Base-by-base conservation (phyloP, 805 yeast species). In the Ogataea saltuana region DNA sequence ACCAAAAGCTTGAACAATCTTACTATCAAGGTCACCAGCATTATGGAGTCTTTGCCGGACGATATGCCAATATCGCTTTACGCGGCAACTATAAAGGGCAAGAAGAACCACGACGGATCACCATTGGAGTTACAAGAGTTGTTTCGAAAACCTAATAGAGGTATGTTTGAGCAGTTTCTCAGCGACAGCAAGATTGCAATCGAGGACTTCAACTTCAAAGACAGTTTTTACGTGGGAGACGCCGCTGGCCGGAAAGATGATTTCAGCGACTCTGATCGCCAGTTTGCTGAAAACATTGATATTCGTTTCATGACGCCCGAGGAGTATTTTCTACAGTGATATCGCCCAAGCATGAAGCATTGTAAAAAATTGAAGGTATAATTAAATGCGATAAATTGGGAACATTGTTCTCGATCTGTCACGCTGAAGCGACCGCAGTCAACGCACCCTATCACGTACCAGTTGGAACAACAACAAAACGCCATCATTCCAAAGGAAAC, bases 201-300 rank as follows among this genome's bases (percentile, higher is more conserved):
- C 0, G 55, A 55, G 3, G 44, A 45, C 7, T 52, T 81, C 2
- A 81, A 80, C 53, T 38, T 59, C 37, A 64, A 58, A 0, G 50
- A 63, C 8, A 76, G 87, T 39, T 70, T 81, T 41, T 93, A 67
- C 61, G 90, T 89, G n/a, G 99, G 99, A 5, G 99, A 91, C 67
- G 98, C 98, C 0, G 98, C 97, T 6, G 99, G 98, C 1, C 70
- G 98, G 41, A 56, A 59, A 2, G 62, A 58, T 0, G 98, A 91
- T 62, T 85, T 83, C 59, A 86, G 93, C 70, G 89, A 86, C 53
- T 77, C 85, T 37, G 99, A 91, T 61, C 63, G 60, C 49, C 59
- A 47, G 42, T 90, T 90, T 70, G 97, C 98, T 0, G 50, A 69
- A 32, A 71, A 68, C 15, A 56, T 75, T 1, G 78, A 77, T 0